Percentiles rank a stretch among this genome's conserved stretches.
These are phyloP conservation scores for Calonectria multiphialidica DNA, from an alignment of 2,329 filamentous ascomycete genomes.

Conservation along the genomic window DNA sequence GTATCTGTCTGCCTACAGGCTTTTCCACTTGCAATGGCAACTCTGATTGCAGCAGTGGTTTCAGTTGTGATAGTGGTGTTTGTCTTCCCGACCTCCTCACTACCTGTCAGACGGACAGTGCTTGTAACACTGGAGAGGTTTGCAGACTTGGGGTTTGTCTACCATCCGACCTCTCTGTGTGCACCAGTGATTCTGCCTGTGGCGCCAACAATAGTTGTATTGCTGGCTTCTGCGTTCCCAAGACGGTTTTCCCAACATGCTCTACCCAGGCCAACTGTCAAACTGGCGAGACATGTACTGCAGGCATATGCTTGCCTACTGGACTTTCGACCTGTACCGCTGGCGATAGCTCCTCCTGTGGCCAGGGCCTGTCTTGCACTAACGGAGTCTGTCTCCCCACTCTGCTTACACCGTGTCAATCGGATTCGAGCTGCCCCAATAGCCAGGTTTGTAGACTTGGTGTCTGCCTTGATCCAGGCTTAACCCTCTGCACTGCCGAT, in stretches of 20 bases:
- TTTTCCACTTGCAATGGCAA: not conserved
- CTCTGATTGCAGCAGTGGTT: not conserved
- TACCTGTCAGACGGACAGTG: not conserved
- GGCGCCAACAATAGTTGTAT: not conserved
- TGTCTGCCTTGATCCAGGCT: not conserved
- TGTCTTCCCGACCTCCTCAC: slow-evolving; percentile 1
- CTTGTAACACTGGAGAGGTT: not conserved
- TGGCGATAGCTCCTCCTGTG: not conserved
- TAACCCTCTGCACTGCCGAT: not conserved
- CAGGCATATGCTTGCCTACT: slow-evolving; percentile 9
- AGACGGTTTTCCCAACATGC: not conserved
- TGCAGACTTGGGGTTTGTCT: slow-evolving; percentile 15
- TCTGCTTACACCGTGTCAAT: not conserved
- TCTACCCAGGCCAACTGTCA: not conserved
- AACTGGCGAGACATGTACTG: not conserved
- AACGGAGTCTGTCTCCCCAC: slow-evolving; percentile 15
- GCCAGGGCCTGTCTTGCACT: not conserved
- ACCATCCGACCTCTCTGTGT: not conserved
- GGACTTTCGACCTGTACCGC: not conserved
- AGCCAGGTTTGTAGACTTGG: slow-evolving; percentile 4
- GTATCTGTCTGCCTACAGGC: slow-evolving; percentile 3
- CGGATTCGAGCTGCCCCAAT: not conserved
- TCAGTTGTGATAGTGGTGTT: not conserved
- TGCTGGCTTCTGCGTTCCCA: slow-evolving; percentile 4
- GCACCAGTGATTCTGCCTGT: not conserved